These are phyloP conservation scores for Neurospora sp. DNA, from an alignment of 495 filamentous ascomycete genomes.

Conservation along the genomic window DNA sequence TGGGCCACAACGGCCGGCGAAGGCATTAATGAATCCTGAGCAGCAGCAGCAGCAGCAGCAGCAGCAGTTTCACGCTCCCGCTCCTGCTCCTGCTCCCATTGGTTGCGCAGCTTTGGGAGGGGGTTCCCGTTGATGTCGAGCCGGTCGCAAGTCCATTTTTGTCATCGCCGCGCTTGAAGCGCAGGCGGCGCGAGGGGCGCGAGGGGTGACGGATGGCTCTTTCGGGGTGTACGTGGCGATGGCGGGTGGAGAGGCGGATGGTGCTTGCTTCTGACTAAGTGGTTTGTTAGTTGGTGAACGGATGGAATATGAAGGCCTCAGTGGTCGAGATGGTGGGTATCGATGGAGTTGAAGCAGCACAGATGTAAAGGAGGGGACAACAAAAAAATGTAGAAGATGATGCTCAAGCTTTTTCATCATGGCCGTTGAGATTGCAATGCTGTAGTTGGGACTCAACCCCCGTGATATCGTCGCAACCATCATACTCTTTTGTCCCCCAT, in stretches of 20 bases:
- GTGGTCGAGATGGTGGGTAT: too few species aligned
- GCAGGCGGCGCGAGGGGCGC: neutral
- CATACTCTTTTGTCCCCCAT: too few species aligned
- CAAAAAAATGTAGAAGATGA: too few species aligned
- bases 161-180: neutral
- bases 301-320: neutral
- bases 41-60: neutral
- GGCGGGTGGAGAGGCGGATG: neutral
- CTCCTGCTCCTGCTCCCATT: neutral
- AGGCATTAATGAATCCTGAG: neutral
- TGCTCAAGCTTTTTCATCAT: too few species aligned
- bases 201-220: neutral
- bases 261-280: neutral
- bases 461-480: too few species aligned
- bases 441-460: too few species aligned
- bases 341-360: too few species aligned
- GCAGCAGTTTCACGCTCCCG: neutral
- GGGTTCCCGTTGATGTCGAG: too few species aligned
- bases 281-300: neutral
- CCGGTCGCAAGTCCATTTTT: neutral
- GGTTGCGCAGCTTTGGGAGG: too few species aligned
- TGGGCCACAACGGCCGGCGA: neutral
- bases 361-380: too few species aligned
- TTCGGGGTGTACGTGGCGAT: too few species aligned
- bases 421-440: too few species aligned